Conservation (phyloP, 139 green algal genomes). For the Chlamydomonas sp. region DNA sequence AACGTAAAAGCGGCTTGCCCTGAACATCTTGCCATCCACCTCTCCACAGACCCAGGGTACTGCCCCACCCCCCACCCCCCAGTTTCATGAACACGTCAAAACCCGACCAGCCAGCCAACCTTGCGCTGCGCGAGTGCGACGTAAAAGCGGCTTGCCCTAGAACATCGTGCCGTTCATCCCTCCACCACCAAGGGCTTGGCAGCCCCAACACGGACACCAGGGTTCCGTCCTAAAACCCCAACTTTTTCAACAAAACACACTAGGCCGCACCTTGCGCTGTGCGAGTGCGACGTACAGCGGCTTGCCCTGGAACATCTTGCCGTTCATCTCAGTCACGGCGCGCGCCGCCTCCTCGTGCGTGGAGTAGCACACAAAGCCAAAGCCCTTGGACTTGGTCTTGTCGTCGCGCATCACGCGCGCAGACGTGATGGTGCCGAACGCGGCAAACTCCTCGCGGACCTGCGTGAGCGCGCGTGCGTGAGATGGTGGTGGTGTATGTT, state of each 20-base stretch:
- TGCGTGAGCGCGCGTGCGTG: too few species aligned
- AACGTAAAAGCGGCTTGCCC: too few species aligned
- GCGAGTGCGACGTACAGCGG: conserved; percentile 86
- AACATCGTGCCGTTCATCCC: too few species aligned
- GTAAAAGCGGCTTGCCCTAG: too few species aligned
- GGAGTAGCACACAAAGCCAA: conserved; percentile 92
- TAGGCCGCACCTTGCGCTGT: conserved; percentile 72
- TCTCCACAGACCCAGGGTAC: too few species aligned
- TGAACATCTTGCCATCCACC: too few species aligned
- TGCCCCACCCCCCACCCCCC: too few species aligned
- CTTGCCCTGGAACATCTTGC: conserved; percentile 76
- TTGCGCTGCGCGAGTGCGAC: too few species aligned
- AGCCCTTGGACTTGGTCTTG: conserved; percentile 66
- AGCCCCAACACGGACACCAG: too few species aligned
- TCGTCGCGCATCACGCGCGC: conserved; percentile 76
- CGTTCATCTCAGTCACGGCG: conserved; percentile 81
- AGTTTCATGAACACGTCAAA: too few species aligned
- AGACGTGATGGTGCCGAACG: conserved; percentile 75
- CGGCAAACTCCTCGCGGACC: conserved; percentile 39
- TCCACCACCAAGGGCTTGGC: too few species aligned
- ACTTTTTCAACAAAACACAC: not conserved
- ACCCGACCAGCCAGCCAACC: too few species aligned
- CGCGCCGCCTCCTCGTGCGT: conserved; percentile 71
- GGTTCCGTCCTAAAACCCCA: not conserved
- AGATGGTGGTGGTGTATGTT: conserved; percentile 1